Conservation (phyloP, 2,329 filamentous ascomycete species). For the Ceratocystis smalleyi region DNA sequence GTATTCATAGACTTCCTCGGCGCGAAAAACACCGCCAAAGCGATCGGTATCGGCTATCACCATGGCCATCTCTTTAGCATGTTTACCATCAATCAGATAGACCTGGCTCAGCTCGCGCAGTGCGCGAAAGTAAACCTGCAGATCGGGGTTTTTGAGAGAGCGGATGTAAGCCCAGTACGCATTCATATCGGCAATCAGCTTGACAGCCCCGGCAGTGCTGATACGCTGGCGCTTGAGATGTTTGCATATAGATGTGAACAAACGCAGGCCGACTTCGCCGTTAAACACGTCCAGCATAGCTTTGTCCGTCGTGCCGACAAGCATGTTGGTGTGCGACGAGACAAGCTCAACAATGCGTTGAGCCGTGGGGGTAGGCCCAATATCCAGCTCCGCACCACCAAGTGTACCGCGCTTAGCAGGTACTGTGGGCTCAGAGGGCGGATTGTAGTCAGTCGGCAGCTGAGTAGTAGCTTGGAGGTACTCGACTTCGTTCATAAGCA, state of each 20-base stretch:
- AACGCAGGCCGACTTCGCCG: constrained; percentile 82
- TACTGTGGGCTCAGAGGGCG: constrained; percentile 19
- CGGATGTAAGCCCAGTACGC: constrained; percentile 77
- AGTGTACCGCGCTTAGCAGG: constrained; percentile 20
- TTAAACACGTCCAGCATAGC: constrained; percentile 98
- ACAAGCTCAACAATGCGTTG: constrained; percentile 70
- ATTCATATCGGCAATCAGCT: constrained; percentile 92
- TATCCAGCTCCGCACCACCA: constrained; percentile 27
- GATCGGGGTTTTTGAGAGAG: constrained; percentile 64
- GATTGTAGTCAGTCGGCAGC: constrained; percentile 73
- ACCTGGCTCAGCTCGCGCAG: constrained; percentile 88
- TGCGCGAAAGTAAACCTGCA: constrained; percentile 81
- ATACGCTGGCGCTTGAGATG: constrained; percentile 93
- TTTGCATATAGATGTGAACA: constrained; percentile 88
- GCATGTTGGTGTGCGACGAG: constrained; percentile 77
- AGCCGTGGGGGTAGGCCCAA: constrained; percentile 65
- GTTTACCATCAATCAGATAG: constrained; percentile 66
- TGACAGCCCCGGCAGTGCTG: constrained; percentile 75
- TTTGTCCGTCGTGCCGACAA: constrained; percentile 90
- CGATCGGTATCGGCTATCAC: constrained; percentile 85
- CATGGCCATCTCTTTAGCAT: constrained; percentile 87
- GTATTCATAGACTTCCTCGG: constrained; percentile 96
- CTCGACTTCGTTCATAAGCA: constrained; percentile 95
- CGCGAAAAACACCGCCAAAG: constrained; percentile 81
- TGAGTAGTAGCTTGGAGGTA: constrained; percentile 86